phyloP scores from a whole-genome alignment of 768 basidiomycete species.

The Trametes coccinea region DNA sequence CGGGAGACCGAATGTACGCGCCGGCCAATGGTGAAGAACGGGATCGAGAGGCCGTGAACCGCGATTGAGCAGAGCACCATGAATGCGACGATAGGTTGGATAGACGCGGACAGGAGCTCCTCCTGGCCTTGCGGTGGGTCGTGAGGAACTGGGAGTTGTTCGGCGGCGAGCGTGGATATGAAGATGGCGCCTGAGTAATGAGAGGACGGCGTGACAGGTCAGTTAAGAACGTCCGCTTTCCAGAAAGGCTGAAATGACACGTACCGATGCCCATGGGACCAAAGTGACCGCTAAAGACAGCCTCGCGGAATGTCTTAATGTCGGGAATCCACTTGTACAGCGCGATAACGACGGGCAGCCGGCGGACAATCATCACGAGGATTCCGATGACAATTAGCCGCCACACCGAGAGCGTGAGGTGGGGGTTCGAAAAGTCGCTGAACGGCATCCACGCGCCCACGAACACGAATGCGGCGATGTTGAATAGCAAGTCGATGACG shows the following conservation, averaged over 20 bases:
- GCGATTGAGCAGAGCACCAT: slow-evolving; percentile 92
- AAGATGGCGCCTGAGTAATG: slow-evolving; percentile 75
- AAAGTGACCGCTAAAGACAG: slow-evolving; percentile 93
- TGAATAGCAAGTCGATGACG: slow-evolving; percentile 95
- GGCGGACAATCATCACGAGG: slow-evolving; percentile 75
- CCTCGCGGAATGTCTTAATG: slow-evolving; percentile 91
- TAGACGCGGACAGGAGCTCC: slow-evolving; percentile 66
- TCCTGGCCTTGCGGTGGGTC: slow-evolving; percentile 55
- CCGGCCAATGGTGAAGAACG: slow-evolving; percentile 88
- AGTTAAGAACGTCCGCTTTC: background rate
- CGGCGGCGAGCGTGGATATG: slow-evolving; percentile 81
- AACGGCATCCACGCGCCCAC: slow-evolving; percentile 99
- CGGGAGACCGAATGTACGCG: slow-evolving; percentile 90
- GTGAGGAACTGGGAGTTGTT: slow-evolving; percentile 50
- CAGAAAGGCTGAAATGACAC: slow-evolving; percentile 18
- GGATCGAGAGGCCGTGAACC: slow-evolving; percentile 89
- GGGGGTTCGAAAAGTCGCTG: slow-evolving; percentile 64
- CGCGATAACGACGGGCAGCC: slow-evolving; percentile 81
- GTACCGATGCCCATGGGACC: slow-evolving; percentile 81
- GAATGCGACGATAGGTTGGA: slow-evolving; percentile 93
- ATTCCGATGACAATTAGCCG: slow-evolving; percentile 82
- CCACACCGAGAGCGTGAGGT: slow-evolving; percentile 76
- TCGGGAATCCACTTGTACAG: slow-evolving; percentile 95
- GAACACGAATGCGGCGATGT: slow-evolving; percentile 92
- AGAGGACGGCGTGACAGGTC: background rate